phyloP scores from a whole-genome alignment of 2,329 filamentous ascomycete genomes.

The Paraphoma sp. region DNA sequence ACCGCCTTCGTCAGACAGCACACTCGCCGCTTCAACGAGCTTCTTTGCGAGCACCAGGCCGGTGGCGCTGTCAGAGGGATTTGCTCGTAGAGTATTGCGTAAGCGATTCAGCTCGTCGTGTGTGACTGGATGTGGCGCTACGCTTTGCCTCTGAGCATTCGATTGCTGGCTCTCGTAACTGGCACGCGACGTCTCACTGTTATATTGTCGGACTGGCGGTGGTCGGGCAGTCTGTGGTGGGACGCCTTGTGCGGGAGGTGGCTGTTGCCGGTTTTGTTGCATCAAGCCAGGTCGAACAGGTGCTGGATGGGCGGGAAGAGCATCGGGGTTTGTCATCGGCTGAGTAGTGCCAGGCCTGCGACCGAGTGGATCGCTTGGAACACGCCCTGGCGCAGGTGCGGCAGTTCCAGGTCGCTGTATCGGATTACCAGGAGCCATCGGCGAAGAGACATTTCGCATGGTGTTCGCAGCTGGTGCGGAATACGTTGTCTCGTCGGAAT shows the following conservation, averaged over 20 bases:
- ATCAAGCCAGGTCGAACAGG: conserved; percentile 62
- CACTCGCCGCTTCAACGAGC: conserved; percentile 81
- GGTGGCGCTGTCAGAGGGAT: conserved; percentile 74
- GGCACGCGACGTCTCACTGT: conserved; percentile 48
- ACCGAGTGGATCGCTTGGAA: conserved; percentile 34
- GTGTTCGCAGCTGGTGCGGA: conserved; percentile 45
- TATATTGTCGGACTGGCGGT: conserved; percentile 61
- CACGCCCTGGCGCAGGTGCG: conserved; percentile 34
- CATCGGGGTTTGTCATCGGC: conserved; percentile 58
- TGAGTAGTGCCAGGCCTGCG: conserved; percentile 50
- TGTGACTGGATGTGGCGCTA: conserved; percentile 67
- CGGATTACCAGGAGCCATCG: conserved; percentile 30
- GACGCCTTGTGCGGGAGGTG: conserved; percentile 29
- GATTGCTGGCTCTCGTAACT: conserved; percentile 37
- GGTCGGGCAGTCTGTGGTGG: conserved; percentile 49
- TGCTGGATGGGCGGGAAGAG: conserved; percentile 61
- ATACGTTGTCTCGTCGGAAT: conserved; percentile 43
- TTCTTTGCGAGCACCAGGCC: conserved; percentile 81
- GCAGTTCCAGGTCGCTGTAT: conserved; percentile 42
- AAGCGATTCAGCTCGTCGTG: conserved; percentile 78
- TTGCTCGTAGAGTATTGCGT: conserved; percentile 71
- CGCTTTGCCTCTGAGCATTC: conserved; percentile 24
- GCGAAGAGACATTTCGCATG: conserved; percentile 37
- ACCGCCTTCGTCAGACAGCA: conserved; percentile 77
- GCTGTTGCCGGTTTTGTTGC: conserved; percentile 34